Conservation (phyloP, 345 rosid genomes). For the Geranium rotundifolium region DNA sequence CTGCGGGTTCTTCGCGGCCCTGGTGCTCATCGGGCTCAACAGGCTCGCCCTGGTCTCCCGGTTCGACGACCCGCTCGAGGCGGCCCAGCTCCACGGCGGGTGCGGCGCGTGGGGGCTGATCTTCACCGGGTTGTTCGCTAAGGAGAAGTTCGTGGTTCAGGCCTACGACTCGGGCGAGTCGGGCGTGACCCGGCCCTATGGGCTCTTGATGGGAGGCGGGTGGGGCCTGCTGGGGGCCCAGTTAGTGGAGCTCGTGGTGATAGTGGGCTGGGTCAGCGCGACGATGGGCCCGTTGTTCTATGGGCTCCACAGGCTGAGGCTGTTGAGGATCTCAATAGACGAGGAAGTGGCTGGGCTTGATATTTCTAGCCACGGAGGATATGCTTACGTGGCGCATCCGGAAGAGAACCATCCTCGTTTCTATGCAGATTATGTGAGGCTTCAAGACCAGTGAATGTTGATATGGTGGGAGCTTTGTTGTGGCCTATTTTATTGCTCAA, state of each 20-base stretch:
- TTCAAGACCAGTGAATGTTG: constrained; percentile 18
- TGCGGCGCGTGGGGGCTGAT: constrained; percentile 60
- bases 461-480: too few species aligned
- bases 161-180: constrained; percentile 32
- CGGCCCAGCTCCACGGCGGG: constrained; percentile 50
- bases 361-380: constrained; percentile 51
- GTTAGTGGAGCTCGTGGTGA: constrained; percentile 29
- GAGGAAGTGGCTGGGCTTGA: constrained; percentile 52
- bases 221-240: constrained; percentile 46
- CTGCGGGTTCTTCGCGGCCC: constrained; percentile 37
- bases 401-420: constrained; percentile 26
- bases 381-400: constrained; percentile 29
- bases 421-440: constrained; percentile 22
- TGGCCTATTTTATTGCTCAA: too few species aligned
- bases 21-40: constrained; percentile 47
- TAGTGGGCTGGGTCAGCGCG: constrained; percentile 31
- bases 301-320: constrained; percentile 29
- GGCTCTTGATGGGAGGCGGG: constrained; percentile 52
- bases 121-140: constrained; percentile 50
- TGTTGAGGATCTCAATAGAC: constrained; percentile 33
- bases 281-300: constrained; percentile 56
- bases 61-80: constrained; percentile 57
- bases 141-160: constrained; percentile 44
- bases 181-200: constrained; percentile 31
- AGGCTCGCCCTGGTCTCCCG: constrained; percentile 21